Evolutionary conservation across 2,329 filamentous ascomycete genomes (phyloP).

Genomic region (Diaporthe citri): DNA sequence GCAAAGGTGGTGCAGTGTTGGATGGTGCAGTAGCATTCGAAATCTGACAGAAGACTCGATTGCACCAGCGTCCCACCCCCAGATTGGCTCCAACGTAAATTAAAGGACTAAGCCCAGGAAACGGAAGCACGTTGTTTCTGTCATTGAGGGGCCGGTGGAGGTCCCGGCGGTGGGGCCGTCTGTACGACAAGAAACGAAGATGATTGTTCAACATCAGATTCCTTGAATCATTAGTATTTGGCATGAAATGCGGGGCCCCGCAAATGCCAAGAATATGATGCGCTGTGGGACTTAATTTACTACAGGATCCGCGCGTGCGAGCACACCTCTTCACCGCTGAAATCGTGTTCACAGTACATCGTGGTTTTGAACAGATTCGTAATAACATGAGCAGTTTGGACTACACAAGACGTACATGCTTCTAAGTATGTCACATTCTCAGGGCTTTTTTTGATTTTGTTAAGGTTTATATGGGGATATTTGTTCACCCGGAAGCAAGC

Average conservation of each 20-base stretch:
- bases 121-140: background rate
- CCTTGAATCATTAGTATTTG: background rate
- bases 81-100: background rate
- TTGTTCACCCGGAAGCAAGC: too few species aligned
- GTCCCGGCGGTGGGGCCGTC: background rate
- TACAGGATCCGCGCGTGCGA: background rate
- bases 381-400: too few species aligned
- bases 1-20: background rate
- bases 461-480: too few species aligned
- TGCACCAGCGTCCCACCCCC: background rate
- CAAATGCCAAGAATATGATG: background rate
- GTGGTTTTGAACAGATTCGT: background rate
- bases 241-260: background rate
- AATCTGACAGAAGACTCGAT: background rate
- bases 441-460: too few species aligned
- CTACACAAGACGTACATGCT: too few species aligned
- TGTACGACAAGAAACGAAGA: background rate
- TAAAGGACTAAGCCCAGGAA: background rate
- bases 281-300: fast-evolving
- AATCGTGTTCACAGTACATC: background rate
- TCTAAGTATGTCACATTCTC: too few species aligned
- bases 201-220: background rate
- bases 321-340: background rate
- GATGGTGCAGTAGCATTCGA: background rate
- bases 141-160: background rate